Percentiles rank a stretch among this genome's conserved stretches.
Conservation (phyloP, 2,329 filamentous ascomycete species). For the Phaeoacremonium minimum region DNA sequence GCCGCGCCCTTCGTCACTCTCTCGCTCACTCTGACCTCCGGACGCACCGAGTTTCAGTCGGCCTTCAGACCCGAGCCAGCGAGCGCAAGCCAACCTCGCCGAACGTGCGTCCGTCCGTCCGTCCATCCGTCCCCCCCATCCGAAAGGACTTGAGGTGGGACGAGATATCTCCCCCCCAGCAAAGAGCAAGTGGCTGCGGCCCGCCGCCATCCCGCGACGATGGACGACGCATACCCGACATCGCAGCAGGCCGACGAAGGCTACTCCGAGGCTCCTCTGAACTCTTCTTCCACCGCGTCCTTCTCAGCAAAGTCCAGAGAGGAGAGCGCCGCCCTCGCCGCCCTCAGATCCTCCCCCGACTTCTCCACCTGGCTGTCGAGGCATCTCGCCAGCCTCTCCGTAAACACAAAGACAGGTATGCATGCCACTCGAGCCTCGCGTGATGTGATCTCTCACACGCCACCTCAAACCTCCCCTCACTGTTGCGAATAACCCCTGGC, state of each 20-base stretch:
- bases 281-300: slow-evolving; percentile 25
- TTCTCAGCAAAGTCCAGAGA: slow-evolving; percentile 20
- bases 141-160: no score
- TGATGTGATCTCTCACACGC: slow-evolving; percentile 2
- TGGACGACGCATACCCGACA: slow-evolving; percentile 11
- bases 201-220: slow-evolving; percentile 12
- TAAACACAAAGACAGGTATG: slow-evolving; percentile 46
- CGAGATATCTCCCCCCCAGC: no score
- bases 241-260: slow-evolving; percentile 70
- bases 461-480: no score
- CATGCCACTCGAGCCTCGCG: slow-evolving; percentile 6
- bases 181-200: no score
- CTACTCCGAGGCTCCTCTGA: slow-evolving; percentile 73
- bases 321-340: slow-evolving; percentile 20
- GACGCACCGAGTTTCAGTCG: no score
- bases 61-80: no score
- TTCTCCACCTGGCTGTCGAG: slow-evolving; percentile 45
- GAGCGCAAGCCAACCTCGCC: no score
- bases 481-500: no score
- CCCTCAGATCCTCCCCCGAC: slow-evolving; percentile 33
- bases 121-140: no score
- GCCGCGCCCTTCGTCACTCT: no score
- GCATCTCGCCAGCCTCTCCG: slow-evolving; percentile 44
- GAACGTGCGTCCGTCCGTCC: no score
- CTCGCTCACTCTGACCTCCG: no score